Conservation (phyloP, 768 basidiomycete species). For the Pulveroboletus sp. region DNA sequence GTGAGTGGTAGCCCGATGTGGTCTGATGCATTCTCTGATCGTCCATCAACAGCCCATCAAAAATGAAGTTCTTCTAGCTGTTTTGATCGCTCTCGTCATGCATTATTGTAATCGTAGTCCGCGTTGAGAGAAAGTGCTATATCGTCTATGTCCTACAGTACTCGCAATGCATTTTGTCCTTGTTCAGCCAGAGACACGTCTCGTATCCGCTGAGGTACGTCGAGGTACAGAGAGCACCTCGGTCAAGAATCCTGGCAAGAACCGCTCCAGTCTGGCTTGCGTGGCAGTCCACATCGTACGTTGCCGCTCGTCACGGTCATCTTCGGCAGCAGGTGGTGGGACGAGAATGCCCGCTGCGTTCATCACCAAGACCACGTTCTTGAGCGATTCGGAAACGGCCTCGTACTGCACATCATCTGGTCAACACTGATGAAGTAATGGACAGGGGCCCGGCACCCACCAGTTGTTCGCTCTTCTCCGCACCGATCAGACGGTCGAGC, state of each 20-base stretch:
- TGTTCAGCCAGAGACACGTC: constrained; percentile 11
- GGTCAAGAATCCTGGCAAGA: constrained; percentile 86
- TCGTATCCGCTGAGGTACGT: constrained; percentile 12
- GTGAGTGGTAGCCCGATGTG: constrained; percentile 31
- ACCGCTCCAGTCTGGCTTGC: constrained; percentile 82
- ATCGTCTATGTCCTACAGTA: constrained; percentile 2
- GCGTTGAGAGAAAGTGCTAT: neutral
- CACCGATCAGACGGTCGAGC: constrained; percentile 84
- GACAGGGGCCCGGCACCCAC: constrained; percentile 38
- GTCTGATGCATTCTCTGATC: neutral
- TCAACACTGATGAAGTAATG: constrained; percentile 1
- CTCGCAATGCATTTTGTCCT: constrained; percentile 1
- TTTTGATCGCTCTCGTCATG: neutral
- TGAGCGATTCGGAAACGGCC: constrained; percentile 93
- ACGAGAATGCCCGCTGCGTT: constrained; percentile 83
- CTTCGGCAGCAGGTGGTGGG: constrained; percentile 44
- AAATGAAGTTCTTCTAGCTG: constrained; percentile 56
- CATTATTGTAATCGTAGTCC: neutral
- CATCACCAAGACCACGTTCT: constrained; percentile 96
- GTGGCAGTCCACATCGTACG: constrained; percentile 82
- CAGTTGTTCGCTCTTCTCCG: constrained; percentile 81
- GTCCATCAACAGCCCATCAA: constrained; percentile 46
- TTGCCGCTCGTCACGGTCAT: constrained; percentile 56
- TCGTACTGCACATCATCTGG: constrained; percentile 60
- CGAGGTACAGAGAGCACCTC: constrained; percentile 56